Evolutionary conservation across 2,329 filamentous ascomycete genomes (phyloP).

Genomic region (Fusarium brevicatenulatum): DNA sequence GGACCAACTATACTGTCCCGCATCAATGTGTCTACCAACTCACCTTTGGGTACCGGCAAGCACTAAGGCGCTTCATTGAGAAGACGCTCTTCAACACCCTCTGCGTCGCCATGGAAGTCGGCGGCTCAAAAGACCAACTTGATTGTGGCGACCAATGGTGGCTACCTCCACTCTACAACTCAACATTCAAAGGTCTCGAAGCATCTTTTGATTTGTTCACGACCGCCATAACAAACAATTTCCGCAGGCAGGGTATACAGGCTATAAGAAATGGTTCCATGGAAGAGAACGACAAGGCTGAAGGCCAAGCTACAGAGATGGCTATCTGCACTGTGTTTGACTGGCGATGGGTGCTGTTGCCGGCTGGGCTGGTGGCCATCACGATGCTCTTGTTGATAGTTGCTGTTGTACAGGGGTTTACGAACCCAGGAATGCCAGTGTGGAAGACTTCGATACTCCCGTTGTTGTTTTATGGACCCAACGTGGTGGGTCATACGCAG

Average conservation of each 20-base stretch:
- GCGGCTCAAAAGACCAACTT: background rate
- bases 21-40: background rate
- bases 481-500: background rate
- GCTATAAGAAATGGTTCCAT: accelerated
- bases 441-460: conserved; percentile 17
- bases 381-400: background rate
- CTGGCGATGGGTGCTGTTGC: conserved; percentile 7
- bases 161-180: background rate
- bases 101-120: accelerated
- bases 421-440: background rate
- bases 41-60: background rate
- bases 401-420: background rate
- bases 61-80: background rate
- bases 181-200: background rate
- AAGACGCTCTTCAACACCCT: background rate
- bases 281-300: background rate
- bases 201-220: background rate
- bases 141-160: background rate
- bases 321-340: conserved; percentile 6
- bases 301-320: background rate
- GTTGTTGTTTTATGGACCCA: background rate
- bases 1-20: background rate
- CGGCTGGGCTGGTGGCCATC: background rate
- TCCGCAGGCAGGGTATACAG: background rate
- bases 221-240: background rate